phyloP scores from a whole-genome alignment of 2,329 filamentous ascomycete genomes.

The Diaporthe citri region DNA sequence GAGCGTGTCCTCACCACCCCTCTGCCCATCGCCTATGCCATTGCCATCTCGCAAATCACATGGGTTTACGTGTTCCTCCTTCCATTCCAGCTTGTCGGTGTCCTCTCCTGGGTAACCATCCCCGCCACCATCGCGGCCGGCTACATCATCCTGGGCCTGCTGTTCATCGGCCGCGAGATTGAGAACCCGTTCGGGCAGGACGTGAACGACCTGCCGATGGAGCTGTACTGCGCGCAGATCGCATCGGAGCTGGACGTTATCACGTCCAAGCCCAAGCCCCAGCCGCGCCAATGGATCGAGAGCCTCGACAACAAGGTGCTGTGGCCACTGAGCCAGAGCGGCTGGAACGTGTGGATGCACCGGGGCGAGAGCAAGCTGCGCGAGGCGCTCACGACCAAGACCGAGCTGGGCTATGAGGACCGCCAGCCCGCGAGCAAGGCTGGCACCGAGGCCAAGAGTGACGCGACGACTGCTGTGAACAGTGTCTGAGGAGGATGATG shows the following conservation, averaged over 20 bases:
- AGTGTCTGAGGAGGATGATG: constrained; percentile 28
- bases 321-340: constrained; percentile 57
- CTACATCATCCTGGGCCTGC: constrained; percentile 80
- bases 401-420: constrained; percentile 47
- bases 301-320: constrained; percentile 54
- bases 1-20: constrained; percentile 82
- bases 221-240: constrained; percentile 74
- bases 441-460: constrained; percentile 36
- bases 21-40: constrained; percentile 79
- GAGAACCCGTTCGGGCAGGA: constrained; percentile 79
- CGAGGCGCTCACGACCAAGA: constrained; percentile 55
- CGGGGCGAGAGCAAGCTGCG: constrained; percentile 61
- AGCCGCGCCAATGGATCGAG: constrained; percentile 62
- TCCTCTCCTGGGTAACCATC: constrained; percentile 77
- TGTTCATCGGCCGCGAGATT: constrained; percentile 76
- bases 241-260: constrained; percentile 75
- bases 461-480: constrained; percentile 38
- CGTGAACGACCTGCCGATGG: constrained; percentile 76
- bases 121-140: constrained; percentile 74
- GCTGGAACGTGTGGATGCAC: constrained; percentile 62
- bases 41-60: constrained; percentile 82
- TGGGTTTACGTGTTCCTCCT: constrained; percentile 81
- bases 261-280: constrained; percentile 65
- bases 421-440: constrained; percentile 43
- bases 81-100: constrained; percentile 76